Evolutionary conservation across 164 flowering plant species (phyloP).

Genomic region (Hamamelis virginiana): DNA sequence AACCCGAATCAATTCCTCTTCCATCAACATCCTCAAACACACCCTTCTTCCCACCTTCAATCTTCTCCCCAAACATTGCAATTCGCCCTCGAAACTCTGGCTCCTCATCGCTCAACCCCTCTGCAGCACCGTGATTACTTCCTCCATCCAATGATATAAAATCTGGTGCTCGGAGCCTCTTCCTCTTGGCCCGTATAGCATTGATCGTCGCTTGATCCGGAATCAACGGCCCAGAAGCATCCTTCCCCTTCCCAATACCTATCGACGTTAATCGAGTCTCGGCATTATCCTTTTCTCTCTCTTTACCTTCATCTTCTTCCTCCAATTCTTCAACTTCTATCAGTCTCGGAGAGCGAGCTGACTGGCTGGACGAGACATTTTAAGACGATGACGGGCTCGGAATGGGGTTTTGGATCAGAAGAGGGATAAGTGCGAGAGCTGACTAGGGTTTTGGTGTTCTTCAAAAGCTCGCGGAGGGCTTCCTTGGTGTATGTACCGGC

Average conservation of each 20-base stretch:
- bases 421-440: conserved; percentile 29
- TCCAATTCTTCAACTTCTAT: conserved; percentile 16
- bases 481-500: conserved; percentile 88
- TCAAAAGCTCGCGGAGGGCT: conserved; percentile 83
- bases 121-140: conserved; percentile 58
- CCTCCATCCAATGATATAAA: conserved; percentile 81
- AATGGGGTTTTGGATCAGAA: conserved; percentile 23
- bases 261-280: conserved; percentile 32
- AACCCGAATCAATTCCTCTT: conserved; percentile 24
- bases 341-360: not conserved
- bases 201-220: conserved; percentile 70
- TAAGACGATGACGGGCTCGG: conserved; percentile 69
- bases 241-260: conserved; percentile 40
- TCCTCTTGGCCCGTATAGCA: conserved; percentile 77
- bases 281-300: conserved; percentile 31
- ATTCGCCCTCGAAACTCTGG: conserved; percentile 76
- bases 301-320: conserved; percentile 17
- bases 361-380: conserved; percentile 73
- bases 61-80: conserved; percentile 65
- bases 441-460: conserved; percentile 76
- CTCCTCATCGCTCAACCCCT: conserved; percentile 90
- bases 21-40: conserved; percentile 69
- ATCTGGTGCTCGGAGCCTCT: conserved; percentile 74
- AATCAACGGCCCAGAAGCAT: conserved; percentile 25
- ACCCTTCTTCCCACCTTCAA: conserved; percentile 49